A percentile compares a stretch with the other conserved stretches of the same genome.
These are phyloP conservation scores for Coemansia sp. DNA, from an alignment of 192 early-diverging fungal genomes.

Conservation along the genomic window DNA sequence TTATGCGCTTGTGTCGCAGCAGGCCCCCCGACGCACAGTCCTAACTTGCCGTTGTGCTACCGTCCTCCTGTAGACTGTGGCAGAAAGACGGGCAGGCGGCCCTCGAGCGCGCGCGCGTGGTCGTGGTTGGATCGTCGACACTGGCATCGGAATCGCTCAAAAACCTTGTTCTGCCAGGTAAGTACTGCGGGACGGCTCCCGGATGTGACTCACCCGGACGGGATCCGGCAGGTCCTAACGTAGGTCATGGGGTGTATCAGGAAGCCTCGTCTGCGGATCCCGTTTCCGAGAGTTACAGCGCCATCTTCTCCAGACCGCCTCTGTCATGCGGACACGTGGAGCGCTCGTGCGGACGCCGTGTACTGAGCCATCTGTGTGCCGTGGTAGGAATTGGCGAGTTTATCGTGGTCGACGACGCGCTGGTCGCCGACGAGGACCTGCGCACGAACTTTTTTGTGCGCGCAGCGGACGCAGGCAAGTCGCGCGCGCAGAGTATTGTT, in stretches of 20 bases:
- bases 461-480: slow-evolving; percentile 56
- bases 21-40: no score
- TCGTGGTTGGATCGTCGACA: slow-evolving; percentile 78
- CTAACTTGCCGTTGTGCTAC: background rate
- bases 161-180: slow-evolving; percentile 94
- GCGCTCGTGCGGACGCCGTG: no score
- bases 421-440: slow-evolving; percentile 64
- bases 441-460: slow-evolving; percentile 94
- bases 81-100: slow-evolving; percentile 82
- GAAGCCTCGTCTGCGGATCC: background rate
- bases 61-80: slow-evolving; percentile 77
- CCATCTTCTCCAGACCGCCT: no score
- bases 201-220: no score
- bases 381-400: slow-evolving; percentile 82
- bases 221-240: no score
- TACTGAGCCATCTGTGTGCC: no score
- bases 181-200: background rate
- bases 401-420: slow-evolving; percentile 73
- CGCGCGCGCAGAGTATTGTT: slow-evolving; percentile 59
- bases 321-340: background rate
- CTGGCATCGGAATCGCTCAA: slow-evolving; percentile 90
- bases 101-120: slow-evolving; percentile 78
- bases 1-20: background rate
- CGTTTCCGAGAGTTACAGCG: background rate
- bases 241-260: background rate